phyloP scores from a whole-genome alignment of 768 basidiomycete genomes.

The Scleroderma bovista region DNA sequence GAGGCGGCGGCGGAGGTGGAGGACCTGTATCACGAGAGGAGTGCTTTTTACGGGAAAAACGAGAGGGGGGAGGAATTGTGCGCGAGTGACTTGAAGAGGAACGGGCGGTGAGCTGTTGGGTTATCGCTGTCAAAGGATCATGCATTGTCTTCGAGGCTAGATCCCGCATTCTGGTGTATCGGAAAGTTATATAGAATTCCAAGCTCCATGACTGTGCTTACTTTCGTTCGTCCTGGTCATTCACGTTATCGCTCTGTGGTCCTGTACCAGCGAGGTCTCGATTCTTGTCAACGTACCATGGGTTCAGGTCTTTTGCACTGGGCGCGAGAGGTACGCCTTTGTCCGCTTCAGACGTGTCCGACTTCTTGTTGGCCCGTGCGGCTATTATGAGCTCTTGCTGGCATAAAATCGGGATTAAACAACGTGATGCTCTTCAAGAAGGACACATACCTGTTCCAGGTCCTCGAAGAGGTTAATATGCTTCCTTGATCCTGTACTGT shows the following conservation, averaged over 20 bases:
- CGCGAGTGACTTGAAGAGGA: constrained; percentile 17
- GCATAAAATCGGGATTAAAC: neutral
- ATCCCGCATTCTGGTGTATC: constrained; percentile 49
- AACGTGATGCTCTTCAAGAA: neutral
- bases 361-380: constrained; percentile 46
- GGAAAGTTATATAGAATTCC: neutral
- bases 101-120: constrained; percentile 51
- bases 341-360: constrained; percentile 48
- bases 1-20: constrained; percentile 5
- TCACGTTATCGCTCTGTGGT: constrained; percentile 19
- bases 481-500: constrained; percentile 38
- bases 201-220: constrained; percentile 12
- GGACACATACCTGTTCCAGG: constrained; percentile 63
- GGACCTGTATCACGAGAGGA: constrained; percentile 5
- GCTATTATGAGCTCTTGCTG: constrained; percentile 44
- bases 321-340: constrained; percentile 73
- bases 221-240: constrained; percentile 32
- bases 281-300: constrained; percentile 57
- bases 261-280: constrained; percentile 17
- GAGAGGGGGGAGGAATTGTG: constrained; percentile 12
- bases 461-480: constrained; percentile 87
- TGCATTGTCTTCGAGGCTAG: constrained; percentile 54
- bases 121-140: constrained; percentile 74
- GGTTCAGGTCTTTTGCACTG: constrained; percentile 67
- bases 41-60: constrained; percentile 15